A percentile compares a stretch with the other conserved stretches of the same genome.
These are phyloP conservation scores for Naganishia onofrii DNA, from an alignment of 768 basidiomycete genomes.

Conservation along the genomic window DNA sequence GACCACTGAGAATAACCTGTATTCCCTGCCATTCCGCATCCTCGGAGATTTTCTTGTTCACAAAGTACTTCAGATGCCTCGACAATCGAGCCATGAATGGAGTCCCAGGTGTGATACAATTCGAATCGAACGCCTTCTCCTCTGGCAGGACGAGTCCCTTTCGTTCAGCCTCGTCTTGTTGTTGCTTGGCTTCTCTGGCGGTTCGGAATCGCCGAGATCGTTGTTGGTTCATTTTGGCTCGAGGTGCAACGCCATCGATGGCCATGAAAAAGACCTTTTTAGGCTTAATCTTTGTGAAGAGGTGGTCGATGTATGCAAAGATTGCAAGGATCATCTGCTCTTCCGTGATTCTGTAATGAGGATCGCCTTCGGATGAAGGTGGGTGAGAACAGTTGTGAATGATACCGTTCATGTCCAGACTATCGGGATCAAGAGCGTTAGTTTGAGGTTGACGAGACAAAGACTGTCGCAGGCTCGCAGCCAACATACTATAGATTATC, in stretches of 20 bases:
- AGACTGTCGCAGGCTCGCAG: slow-evolving; percentile 18
- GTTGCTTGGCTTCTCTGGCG: slow-evolving; percentile 84
- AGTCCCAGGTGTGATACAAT: slow-evolving; percentile 99
- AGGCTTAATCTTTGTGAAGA: slow-evolving; percentile 96
- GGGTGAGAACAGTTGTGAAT: slow-evolving; percentile 79
- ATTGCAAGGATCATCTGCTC: slow-evolving; percentile 97
- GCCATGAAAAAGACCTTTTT: slow-evolving; percentile 99
- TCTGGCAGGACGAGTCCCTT: slow-evolving; percentile 89
- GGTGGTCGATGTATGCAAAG: slow-evolving; percentile 92
- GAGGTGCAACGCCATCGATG: slow-evolving; percentile 92
- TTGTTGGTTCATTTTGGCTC: slow-evolving; percentile 99
- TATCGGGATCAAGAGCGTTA: neutral
- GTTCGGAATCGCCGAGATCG: slow-evolving; percentile 88
- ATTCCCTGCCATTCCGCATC: slow-evolving; percentile 93
- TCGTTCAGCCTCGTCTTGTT: slow-evolving; percentile 76
- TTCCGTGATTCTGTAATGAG: slow-evolving; percentile 91
- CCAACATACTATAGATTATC: slow-evolving; percentile 54
- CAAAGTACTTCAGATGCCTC: slow-evolving; percentile 86
- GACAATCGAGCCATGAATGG: slow-evolving; percentile 93
- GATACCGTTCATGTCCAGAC: slow-evolving; percentile 52
- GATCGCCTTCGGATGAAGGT: slow-evolving; percentile 77
- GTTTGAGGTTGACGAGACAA: slow-evolving; percentile 3
- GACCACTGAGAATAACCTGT: slow-evolving; percentile 88
- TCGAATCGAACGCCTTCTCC: slow-evolving; percentile 95
- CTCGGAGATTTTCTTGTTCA: slow-evolving; percentile 97